Base-by-base conservation (phyloP, 345 rosid genomes). In the Angophora floribunda region DNA sequence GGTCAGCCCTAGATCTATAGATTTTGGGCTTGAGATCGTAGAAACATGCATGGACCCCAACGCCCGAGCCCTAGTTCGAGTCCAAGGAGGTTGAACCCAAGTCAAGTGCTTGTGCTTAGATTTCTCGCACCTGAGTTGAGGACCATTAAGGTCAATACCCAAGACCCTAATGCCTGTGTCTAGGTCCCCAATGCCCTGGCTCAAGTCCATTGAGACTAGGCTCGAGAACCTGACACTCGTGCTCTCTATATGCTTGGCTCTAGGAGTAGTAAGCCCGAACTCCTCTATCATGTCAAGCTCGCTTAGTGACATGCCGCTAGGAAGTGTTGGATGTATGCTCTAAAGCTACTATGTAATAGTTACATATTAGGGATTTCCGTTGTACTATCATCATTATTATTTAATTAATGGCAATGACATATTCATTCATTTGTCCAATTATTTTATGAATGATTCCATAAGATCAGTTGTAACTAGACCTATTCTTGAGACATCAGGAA, bases 271-370 rank as follows among this genome's bases (percentile, higher is more conserved):
- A 3, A 92, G 87, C 41, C 93, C 47, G 11, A 92, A 94, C 78
- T 82, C 88, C 78, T 94, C 96, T 3, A 88, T 89, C 95, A 94
- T 93, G 87, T 94, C 93, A 86, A 93, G 53, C 3, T 93, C 91
- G 4, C 6, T 47, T 0, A 90, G 88, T 59, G 57, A 51, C 91
- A 90, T 89, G 19, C 59, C 87, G 14, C 88, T 51, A 0, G 94
- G 95, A n/a, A n/a, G n/a, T 36, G 41, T 36, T 36, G 41, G 4
- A 36, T 36, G 41, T 36, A 36, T 36, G 41, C 41, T 4, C 41
- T 36, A 36, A 36, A 36, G 41, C 41, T 36, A 36, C 41, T 36
- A 36, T 36, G 41, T 36, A 36, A 36, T 36, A 36, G 41, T 36
- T 36, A 36, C 41, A 36, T 36, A 36, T 36, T 36, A 36, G 41